Conservation (phyloP, 2,329 filamentous ascomycete genomes). For the Xylariaceae sp. region DNA sequence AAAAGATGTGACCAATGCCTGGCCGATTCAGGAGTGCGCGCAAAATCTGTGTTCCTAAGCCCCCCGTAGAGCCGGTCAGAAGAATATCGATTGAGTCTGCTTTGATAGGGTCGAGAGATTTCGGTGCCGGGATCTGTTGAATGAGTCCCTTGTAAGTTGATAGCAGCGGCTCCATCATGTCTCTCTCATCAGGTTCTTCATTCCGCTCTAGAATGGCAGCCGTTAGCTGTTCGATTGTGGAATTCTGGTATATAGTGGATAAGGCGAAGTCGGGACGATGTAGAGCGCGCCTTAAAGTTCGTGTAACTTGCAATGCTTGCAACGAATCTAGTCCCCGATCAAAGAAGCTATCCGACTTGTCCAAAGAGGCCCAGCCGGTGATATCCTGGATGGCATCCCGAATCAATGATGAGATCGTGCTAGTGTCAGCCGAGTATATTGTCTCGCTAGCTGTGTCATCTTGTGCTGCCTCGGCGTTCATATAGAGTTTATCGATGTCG, state of each 20-base stretch:
- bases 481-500: conserved; percentile 36
- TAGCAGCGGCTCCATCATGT: conserved; percentile 25
- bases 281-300: background rate
- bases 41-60: conserved; percentile 35
- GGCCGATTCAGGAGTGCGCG: conserved; percentile 25
- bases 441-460: background rate
- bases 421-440: too few relatives aligned
- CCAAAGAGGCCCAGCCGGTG: conserved; percentile 1
- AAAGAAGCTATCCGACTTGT: conserved; percentile 11
- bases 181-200: conserved; percentile 9
- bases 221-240: conserved; percentile 22
- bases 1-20: conserved; percentile 35
- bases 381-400: background rate
- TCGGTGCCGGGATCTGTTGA: conserved; percentile 22
- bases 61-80: conserved; percentile 40
- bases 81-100: conserved; percentile 25
- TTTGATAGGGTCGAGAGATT: background rate
- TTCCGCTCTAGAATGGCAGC: conserved; percentile 15
- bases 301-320: conserved; percentile 8
- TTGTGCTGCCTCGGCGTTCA: background rate
- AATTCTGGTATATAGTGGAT: conserved; percentile 20
- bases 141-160: conserved; percentile 28
- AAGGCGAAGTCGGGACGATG: conserved; percentile 7
- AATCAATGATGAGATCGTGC: background rate
- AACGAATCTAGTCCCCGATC: conserved; percentile 22